phyloP scores from a whole-genome alignment of 371 early-diverging fungal species.

The Choanephora cucurbitarum region DNA sequence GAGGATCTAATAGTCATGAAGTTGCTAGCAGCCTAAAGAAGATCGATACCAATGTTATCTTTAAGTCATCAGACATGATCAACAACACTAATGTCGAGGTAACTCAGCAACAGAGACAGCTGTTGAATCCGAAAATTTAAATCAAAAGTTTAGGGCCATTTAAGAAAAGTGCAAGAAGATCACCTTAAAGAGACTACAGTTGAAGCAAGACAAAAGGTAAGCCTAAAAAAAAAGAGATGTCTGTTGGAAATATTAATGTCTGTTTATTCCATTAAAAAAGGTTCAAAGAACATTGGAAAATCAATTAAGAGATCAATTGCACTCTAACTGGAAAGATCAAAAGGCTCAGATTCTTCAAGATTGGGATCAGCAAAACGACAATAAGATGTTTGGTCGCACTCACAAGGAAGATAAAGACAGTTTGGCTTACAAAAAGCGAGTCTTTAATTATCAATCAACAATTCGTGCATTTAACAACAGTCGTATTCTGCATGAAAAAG shows the following conservation, averaged over 20 bases:
- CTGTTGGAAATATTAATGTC: no score
- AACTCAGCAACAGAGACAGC: not conserved
- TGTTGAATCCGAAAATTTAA: not conserved
- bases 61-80: slow-evolving; percentile 64
- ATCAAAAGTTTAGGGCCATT: slow-evolving; percentile 66
- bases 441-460: no score
- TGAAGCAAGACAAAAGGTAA: slow-evolving; percentile 59
- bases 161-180: slow-evolving; percentile 72
- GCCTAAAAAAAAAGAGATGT: no score
- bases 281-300: no score
- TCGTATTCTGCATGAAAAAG: not conserved
- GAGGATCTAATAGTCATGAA: slow-evolving; percentile 74
- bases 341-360: slow-evolving; percentile 74
- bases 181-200: slow-evolving; percentile 72
- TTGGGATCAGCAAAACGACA: slow-evolving; percentile 51
- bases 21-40: slow-evolving; percentile 56
- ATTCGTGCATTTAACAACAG: slow-evolving; percentile 12
- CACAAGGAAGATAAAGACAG: slow-evolving; percentile 3
- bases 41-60: slow-evolving; percentile 66
- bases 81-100: slow-evolving; percentile 83
- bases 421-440: no score
- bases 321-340: slow-evolving; percentile 70
- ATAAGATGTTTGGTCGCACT: slow-evolving; percentile 11
- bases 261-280: no score
- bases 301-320: slow-evolving; percentile 50